phyloP scores from a whole-genome alignment of 768 basidiomycete genomes.

The Galerina sulciceps region DNA sequence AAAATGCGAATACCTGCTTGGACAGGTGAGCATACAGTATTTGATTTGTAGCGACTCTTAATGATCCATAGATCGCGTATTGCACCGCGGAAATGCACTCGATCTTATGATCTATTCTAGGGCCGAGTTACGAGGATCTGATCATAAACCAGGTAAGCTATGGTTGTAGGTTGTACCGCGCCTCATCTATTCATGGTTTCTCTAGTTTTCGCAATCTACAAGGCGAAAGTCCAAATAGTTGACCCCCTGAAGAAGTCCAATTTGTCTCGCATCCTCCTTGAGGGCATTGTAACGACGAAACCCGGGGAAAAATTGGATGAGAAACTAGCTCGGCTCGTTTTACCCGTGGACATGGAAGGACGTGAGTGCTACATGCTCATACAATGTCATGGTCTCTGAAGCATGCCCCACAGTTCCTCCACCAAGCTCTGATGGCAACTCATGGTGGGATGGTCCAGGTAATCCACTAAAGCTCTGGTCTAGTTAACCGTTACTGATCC shows the following conservation, averaged over 20 bases:
- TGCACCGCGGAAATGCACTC: conserved; percentile 77
- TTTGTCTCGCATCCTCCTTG: conserved; percentile 70
- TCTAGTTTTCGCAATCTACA: conserved; percentile 84
- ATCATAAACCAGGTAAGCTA: conserved; percentile 85
- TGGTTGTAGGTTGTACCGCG: not conserved
- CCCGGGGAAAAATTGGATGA: conserved; percentile 75
- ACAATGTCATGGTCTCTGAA: not conserved
- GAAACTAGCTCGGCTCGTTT: conserved; percentile 63
- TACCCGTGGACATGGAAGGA: conserved; percentile 49
- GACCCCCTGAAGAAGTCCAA: conserved; percentile 76
- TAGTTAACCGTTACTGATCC: not conserved
- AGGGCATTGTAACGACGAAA: conserved; percentile 61
- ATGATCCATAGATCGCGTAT: conserved; percentile 77
- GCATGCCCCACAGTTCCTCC: conserved; percentile 65
- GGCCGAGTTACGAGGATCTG: conserved; percentile 88
- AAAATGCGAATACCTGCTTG: conserved; percentile 97
- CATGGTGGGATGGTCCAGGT: conserved; percentile 86
- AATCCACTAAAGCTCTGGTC: conserved; percentile 17
- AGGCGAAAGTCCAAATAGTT: conserved; percentile 75
- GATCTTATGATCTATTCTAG: conserved; percentile 82
- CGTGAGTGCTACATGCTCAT: conserved; percentile 36
- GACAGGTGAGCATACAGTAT: conserved; percentile 68
- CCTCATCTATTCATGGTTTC: conserved; percentile 2
- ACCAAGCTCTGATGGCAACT: conserved; percentile 75
- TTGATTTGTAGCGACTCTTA: conserved; percentile 10